These are phyloP conservation scores for peach (Prunus persica) DNA, from an alignment of 306 rosid species.

Conservation along the genomic window Prunus_persica_NCBIv2 NC_034012.1:10610001-10610500, in stretches of 20 bases:
- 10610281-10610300: slow-evolving; percentile 60
- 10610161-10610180: slow-evolving; percentile 74
- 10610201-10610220: slow-evolving; percentile 31
- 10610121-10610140: neutral
- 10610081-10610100: too few relatives aligned
- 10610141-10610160: slow-evolving; percentile 60
- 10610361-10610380: slow-evolving; percentile 45
- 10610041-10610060: neutral
- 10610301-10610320: slow-evolving; percentile 59
- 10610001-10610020: neutral
- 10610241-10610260: slow-evolving; percentile 39
- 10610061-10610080: neutral
- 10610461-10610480: slow-evolving; percentile 71
- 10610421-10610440: slow-evolving; percentile 79
- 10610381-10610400: slow-evolving; percentile 45
- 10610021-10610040: neutral
- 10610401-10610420: slow-evolving; percentile 46
- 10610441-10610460: slow-evolving; percentile 60
- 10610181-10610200: slow-evolving; percentile 51
- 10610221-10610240: slow-evolving; percentile 80
- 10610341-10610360: slow-evolving; percentile 54
- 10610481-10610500: slow-evolving; percentile 52
- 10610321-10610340: slow-evolving; percentile 51
- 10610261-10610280: slow-evolving; percentile 35
- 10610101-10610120: neutral